These are phyloP conservation scores for Adenanthera pavonina DNA, from an alignment of 306 rosid genomes.

Conservation along the genomic window DNA sequence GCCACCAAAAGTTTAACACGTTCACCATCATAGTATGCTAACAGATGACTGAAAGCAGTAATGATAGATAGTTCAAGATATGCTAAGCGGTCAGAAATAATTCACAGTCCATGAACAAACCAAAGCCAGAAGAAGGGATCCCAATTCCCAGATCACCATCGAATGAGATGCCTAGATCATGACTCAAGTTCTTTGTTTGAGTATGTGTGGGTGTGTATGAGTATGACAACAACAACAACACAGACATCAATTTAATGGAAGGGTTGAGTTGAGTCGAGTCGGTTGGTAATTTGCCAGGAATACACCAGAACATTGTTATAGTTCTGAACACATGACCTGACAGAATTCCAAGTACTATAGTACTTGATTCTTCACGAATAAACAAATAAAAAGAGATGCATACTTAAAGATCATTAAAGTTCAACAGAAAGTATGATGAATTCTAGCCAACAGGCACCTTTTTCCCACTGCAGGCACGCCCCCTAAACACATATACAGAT, in stretches of 20 bases:
- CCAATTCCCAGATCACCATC: not conserved
- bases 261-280: not conserved
- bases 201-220: not conserved
- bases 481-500: not conserved
- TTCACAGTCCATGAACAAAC: conserved; percentile 11
- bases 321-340: not conserved
- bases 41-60: not conserved
- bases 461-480: not conserved
- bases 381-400: not conserved
- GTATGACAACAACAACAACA: not conserved
- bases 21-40: not conserved
- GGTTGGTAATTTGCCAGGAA: not conserved
- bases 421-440: not conserved
- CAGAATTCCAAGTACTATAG: not conserved
- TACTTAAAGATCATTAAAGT: not conserved
- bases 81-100: conserved; percentile 1
- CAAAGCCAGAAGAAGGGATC: not conserved
- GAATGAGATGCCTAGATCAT: not conserved
- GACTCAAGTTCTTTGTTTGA: not conserved
- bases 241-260: not conserved
- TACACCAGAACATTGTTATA: not conserved
- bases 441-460: conserved; percentile 7
- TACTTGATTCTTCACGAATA: conserved; percentile 3
- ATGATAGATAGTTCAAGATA: not conserved
- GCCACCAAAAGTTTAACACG: not conserved